These are phyloP conservation scores for Bruguiera hainesii DNA, from an alignment of 441 rosid species.

Conservation along the genomic window DNA sequence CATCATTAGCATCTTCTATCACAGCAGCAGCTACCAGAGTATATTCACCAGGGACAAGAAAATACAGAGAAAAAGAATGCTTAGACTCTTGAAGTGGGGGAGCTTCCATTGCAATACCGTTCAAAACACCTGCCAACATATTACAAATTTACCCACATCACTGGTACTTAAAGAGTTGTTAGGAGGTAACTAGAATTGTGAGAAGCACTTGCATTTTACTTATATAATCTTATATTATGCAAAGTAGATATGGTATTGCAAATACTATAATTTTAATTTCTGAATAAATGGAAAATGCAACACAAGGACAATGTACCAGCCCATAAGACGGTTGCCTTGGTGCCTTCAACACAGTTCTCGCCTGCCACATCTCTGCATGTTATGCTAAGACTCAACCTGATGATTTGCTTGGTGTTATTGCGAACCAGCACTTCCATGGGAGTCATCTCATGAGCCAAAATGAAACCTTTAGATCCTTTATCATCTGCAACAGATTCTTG, in stretches of 20 bases:
- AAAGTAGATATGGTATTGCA: too few species aligned
- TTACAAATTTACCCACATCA: background rate
- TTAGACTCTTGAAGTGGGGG: slow-evolving; percentile 75
- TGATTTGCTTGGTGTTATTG: slow-evolving; percentile 81
- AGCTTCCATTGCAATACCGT: slow-evolving; percentile 73
- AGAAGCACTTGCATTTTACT: too few species aligned
- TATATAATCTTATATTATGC: too few species aligned
- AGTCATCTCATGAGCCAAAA: slow-evolving; percentile 74
- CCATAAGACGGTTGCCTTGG: slow-evolving; percentile 82
- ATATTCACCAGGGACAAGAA: slow-evolving; percentile 94
- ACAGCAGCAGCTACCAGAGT: slow-evolving; percentile 87
- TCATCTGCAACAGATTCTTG: slow-evolving; percentile 24
- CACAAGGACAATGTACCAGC: slow-evolving; percentile 48
- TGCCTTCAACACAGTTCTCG: slow-evolving; percentile 83
- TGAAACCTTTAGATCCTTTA: slow-evolving; percentile 41
- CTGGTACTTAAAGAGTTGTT: too few species aligned
- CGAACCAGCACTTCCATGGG: slow-evolving; percentile 88
- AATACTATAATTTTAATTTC: background rate
- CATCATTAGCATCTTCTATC: slow-evolving; percentile 74
- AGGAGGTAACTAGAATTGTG: too few species aligned
- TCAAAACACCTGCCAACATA: slow-evolving; percentile 52
- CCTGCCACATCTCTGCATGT: slow-evolving; percentile 96
- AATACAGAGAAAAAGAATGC: slow-evolving; percentile 76
- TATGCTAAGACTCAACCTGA: slow-evolving; percentile 73
- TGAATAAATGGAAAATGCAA: background rate